phyloP scores from a whole-genome alignment of 352 stramenopile genomes.

The Phytophthora gonapodyides region DNA sequence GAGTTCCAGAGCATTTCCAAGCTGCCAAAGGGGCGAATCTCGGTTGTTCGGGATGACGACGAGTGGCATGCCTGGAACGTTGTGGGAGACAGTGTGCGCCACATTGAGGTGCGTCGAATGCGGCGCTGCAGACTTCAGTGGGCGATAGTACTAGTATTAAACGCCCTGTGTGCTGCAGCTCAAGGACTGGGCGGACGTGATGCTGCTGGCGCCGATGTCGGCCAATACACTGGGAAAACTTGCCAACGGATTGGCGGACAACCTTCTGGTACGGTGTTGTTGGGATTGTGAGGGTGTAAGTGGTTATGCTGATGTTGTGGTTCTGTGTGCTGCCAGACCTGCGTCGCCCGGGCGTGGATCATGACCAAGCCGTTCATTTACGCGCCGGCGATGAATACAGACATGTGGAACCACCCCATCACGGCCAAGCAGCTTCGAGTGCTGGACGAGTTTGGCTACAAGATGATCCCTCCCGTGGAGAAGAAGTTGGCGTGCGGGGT shows the following conservation, averaged over 20 bases:
- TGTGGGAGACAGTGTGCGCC: conserved; percentile 80
- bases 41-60: conserved; percentile 71
- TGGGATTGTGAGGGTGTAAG: not conserved
- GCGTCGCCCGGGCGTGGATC: conserved; percentile 93
- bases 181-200: conserved; percentile 95
- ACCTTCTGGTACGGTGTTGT: conserved; percentile 82
- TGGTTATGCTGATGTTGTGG: conserved; percentile 8
- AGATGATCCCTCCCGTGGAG: conserved; percentile 85
- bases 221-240: conserved; percentile 93
- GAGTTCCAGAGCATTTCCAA: conserved; percentile 38
- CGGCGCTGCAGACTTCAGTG: too few species aligned
- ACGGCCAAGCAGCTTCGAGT: conserved; percentile 83
- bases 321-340: conserved; percentile 62
- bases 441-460: conserved; percentile 68
- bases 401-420: conserved; percentile 97
- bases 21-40: conserved; percentile 25
- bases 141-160: too few species aligned
- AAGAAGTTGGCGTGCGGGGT: conserved; percentile 96
- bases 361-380: conserved; percentile 93
- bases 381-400: conserved; percentile 97
- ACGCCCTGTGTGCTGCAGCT: conserved; percentile 51
- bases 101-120: conserved; percentile 77
- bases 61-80: conserved; percentile 86
- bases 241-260: conserved; percentile 94
- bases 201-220: conserved; percentile 89